Percentiles rank a stretch among this genome's conserved stretches.
These are phyloP conservation scores for Crataegus laevigata DNA, from an alignment of 306 rosid genomes.

Conservation along the genomic window DNA sequence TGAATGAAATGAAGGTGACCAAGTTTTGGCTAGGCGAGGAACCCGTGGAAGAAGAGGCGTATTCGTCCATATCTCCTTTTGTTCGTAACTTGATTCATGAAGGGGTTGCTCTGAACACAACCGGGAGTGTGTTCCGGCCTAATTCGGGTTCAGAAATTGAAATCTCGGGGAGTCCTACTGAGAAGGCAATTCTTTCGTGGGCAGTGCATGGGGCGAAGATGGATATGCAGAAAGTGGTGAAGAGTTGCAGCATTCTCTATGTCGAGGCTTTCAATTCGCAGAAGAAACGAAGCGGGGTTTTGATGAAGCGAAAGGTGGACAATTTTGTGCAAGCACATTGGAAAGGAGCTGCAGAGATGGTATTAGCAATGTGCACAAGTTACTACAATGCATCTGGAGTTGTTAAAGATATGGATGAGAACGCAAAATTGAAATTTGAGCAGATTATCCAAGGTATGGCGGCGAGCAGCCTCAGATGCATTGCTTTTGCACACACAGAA, in stretches of 20 bases:
- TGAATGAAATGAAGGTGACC: conserved; percentile 41
- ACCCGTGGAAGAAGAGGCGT: not conserved
- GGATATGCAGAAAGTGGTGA: too few species aligned
- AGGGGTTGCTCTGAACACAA: too few species aligned
- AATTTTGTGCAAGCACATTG: conserved; percentile 25
- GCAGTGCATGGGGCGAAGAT: too few species aligned
- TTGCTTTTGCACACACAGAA: conserved; percentile 12
- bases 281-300: conserved; percentile 29
- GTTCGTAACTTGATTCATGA: too few species aligned
- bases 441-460: conserved; percentile 33
- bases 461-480: conserved; percentile 29
- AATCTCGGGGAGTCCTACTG: too few species aligned
- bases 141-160: too few species aligned
- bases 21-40: conserved; percentile 33
- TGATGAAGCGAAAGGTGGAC: conserved; percentile 15
- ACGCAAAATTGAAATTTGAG: conserved; percentile 1
- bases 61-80: conserved; percentile 24
- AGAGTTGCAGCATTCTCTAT: too few species aligned
- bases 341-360: conserved; percentile 53
- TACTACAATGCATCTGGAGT: conserved; percentile 24
- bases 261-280: too few species aligned
- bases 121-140: too few species aligned
- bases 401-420: conserved; percentile 1
- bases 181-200: too few species aligned
- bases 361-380: conserved; percentile 27